A percentile compares a stretch with the other conserved stretches of the same genome.
Evolutionary conservation across 148 eudicot genomes (phyloP).

Genomic region (Camellia japonica): DNA sequence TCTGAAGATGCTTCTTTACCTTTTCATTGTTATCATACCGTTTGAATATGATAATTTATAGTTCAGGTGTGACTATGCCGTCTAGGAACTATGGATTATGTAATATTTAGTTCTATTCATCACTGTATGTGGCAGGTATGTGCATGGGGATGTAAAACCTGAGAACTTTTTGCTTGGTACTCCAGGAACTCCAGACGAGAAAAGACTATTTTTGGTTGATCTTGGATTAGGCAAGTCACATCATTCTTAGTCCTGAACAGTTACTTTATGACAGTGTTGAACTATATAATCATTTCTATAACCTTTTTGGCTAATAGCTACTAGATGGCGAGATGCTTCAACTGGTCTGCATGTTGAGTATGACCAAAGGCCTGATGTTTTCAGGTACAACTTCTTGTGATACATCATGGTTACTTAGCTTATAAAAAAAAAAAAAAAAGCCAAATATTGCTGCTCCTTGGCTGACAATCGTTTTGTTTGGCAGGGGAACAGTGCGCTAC

Average conservation of each 20-base stretch:
- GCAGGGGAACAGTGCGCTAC: slow-evolving; percentile 85
- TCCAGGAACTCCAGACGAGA: slow-evolving; percentile 67
- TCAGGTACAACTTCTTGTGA: slow-evolving; percentile 42
- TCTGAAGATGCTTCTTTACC: background rate
- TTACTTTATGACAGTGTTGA: background rate
- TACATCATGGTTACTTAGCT: no score
- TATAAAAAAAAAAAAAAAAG: no score
- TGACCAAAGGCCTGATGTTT: slow-evolving; percentile 82
- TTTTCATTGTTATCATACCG: background rate
- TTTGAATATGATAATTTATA: background rate
- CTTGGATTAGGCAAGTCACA: slow-evolving; percentile 65
- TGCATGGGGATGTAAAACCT: slow-evolving; percentile 88
- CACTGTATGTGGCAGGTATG: slow-evolving; percentile 44
- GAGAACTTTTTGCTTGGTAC: slow-evolving; percentile 86
- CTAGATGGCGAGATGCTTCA: slow-evolving; percentile 58
- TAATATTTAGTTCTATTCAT: background rate
- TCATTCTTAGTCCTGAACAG: background rate
- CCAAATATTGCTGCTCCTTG: background rate
- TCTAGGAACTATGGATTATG: background rate
- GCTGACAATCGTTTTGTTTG: slow-evolving; percentile 15
- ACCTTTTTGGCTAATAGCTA: slow-evolving; percentile 35
- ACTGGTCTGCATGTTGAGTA: slow-evolving; percentile 64
- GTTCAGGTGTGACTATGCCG: background rate
- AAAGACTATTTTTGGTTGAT: slow-evolving; percentile 76
- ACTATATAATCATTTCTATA: slow-evolving; percentile 8